phyloP scores from a whole-genome alignment of 139 green algal species.

The Chlamydomonas asymmetrica region DNA sequence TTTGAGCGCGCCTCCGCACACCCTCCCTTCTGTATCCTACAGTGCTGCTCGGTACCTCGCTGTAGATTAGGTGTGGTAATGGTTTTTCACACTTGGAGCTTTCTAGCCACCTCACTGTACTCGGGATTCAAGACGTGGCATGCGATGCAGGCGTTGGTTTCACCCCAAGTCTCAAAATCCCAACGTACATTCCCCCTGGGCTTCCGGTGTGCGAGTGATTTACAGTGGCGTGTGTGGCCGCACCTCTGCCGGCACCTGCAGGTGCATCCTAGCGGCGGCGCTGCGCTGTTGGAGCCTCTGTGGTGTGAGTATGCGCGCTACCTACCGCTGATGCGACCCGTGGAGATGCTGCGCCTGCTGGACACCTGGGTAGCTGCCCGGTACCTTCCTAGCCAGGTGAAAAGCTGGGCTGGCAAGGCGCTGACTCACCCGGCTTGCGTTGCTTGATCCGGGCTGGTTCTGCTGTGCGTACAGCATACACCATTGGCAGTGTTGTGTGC shows the following conservation, averaged over 20 bases:
- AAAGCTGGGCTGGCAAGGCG: too few species aligned
- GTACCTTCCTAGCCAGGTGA: too few species aligned
- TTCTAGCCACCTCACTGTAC: too few species aligned
- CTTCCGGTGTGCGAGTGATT: neutral
- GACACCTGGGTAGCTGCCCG: conserved; percentile 27
- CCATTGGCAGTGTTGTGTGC: too few species aligned
- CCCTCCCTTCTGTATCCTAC: neutral
- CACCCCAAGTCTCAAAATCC: too few species aligned
- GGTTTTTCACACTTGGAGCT: neutral
- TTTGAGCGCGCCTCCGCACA: too few species aligned
- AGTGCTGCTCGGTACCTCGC: conserved; percentile 10
- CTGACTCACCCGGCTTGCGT: too few species aligned
- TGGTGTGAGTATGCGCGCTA: conserved; percentile 6
- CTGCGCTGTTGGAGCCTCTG: neutral
- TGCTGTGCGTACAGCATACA: too few species aligned
- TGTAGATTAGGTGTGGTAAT: conserved; percentile 13
- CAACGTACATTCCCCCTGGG: too few species aligned
- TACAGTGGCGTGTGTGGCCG: neutral
- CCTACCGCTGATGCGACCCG: conserved; percentile 22
- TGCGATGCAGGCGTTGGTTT: neutral
- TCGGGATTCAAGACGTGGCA: neutral
- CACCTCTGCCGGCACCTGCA: too few species aligned
- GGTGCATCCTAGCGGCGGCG: too few species aligned
- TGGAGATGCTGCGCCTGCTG: conserved; percentile 19
- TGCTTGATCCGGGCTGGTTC: too few species aligned